Percentiles rank a stretch among this genome's conserved stretches.
Conservation (phyloP, 495 filamentous ascomycete species). For the Penicillium steckii region DNA sequence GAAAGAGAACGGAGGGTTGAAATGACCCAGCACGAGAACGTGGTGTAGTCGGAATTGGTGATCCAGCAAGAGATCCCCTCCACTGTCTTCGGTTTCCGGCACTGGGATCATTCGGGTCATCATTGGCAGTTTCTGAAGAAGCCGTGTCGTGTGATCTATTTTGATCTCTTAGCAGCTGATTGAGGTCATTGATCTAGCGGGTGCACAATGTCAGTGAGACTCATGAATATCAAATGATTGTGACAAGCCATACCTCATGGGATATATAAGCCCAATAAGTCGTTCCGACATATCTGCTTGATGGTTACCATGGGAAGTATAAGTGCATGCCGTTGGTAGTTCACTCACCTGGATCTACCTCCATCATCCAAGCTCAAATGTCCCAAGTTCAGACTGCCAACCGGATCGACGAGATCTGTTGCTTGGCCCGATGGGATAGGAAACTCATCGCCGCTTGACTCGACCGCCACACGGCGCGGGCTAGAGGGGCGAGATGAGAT, state of each 20-base stretch:
- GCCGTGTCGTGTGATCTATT: conserved; percentile 37
- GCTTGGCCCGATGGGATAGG: conserved; percentile 46
- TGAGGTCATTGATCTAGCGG: conserved; percentile 45
- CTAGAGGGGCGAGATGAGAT: conserved; percentile 26
- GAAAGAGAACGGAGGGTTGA: conserved; percentile 41
- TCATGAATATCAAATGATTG: neutral
- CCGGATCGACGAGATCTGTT: conserved; percentile 44
- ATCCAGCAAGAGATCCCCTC: conserved; percentile 21
- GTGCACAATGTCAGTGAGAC: neutral
- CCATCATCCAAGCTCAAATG: conserved; percentile 50
- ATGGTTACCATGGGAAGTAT: neutral
- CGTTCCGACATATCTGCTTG: conserved; percentile 47
- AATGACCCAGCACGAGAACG: conserved; percentile 25
- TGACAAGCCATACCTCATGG: conserved; percentile 39
- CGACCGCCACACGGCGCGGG: conserved; percentile 32
- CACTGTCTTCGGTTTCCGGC: conserved; percentile 15
- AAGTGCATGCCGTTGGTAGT: neutral
- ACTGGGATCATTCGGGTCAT: conserved; percentile 18
- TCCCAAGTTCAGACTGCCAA: conserved; percentile 45
- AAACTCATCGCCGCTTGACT: conserved; percentile 46
- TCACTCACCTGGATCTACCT: conserved; percentile 41
- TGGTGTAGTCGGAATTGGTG: conserved; percentile 4
- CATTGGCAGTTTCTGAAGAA: conserved; percentile 18
- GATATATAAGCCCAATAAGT: conserved; percentile 54
- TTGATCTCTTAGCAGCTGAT: conserved; percentile 45